phyloP scores from a whole-genome alignment of 2,329 filamentous ascomycete species.

The Trichophaea hybrida region DNA sequence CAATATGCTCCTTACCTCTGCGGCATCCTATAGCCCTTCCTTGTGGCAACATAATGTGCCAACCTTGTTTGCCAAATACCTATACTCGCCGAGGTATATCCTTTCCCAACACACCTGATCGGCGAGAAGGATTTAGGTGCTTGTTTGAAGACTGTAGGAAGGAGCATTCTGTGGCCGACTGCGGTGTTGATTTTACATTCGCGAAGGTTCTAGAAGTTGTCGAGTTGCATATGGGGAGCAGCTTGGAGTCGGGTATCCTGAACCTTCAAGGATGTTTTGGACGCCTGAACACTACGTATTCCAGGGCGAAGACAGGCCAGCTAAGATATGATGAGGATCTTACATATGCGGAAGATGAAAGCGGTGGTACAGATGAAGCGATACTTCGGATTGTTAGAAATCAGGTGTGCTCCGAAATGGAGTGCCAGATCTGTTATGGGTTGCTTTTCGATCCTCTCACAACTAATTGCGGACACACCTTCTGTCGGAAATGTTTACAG shows the following conservation, averaged over 20 bases:
- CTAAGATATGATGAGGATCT: slow-evolving; percentile 27
- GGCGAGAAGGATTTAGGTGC: slow-evolving; percentile 59
- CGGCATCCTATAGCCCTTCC: slow-evolving; percentile 59
- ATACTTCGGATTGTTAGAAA: slow-evolving; percentile 47
- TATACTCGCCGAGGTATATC: slow-evolving; percentile 55
- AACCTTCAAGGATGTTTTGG: too few species aligned
- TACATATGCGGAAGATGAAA: slow-evolving; percentile 21
- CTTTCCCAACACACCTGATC: slow-evolving; percentile 55
- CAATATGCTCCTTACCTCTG: slow-evolving; percentile 54
- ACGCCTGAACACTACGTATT: slow-evolving; percentile 36
- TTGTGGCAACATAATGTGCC: slow-evolving; percentile 68
- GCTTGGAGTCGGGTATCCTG: too few species aligned
- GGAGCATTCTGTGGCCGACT: slow-evolving; percentile 66
- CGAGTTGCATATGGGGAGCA: slow-evolving; percentile 25
- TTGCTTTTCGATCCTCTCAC: slow-evolving; percentile 71
- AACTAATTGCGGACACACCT: slow-evolving; percentile 76
- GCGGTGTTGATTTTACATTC: slow-evolving; percentile 60
- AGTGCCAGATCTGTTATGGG: slow-evolving; percentile 79
- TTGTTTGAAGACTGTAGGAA: slow-evolving; percentile 50
- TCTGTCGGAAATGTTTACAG: slow-evolving; percentile 66
- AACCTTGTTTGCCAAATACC: slow-evolving; percentile 53
- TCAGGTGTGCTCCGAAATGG: slow-evolving; percentile 52
- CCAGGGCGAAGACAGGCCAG: slow-evolving; percentile 37
- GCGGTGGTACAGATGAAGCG: slow-evolving; percentile 34
- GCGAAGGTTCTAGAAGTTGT: slow-evolving; percentile 52